phyloP scores from a whole-genome alignment of 768 basidiomycete species.

The Wakefieldia striispora region DNA sequence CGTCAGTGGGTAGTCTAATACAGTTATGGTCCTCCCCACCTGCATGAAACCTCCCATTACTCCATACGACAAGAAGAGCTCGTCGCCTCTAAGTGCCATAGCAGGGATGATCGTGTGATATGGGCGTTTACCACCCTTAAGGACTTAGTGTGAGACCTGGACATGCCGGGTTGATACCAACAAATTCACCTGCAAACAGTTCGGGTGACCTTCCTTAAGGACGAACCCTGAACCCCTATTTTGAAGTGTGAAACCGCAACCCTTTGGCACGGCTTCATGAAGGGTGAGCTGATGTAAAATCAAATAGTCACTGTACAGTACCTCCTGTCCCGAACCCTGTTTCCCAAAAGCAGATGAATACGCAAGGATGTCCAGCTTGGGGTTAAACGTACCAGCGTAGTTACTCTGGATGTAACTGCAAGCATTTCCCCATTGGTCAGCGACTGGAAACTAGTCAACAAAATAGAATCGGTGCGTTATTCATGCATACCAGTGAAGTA shows the following conservation, averaged over 20 bases:
- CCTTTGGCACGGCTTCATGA: slow-evolving; percentile 76
- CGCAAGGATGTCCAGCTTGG: background rate
- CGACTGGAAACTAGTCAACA: slow-evolving; percentile 43
- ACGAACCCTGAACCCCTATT: slow-evolving; percentile 89
- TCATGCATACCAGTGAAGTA: slow-evolving; percentile 78
- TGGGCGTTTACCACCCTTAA: slow-evolving; percentile 76
- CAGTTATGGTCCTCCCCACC: slow-evolving; percentile 33
- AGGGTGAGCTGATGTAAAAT: slow-evolving; percentile 4
- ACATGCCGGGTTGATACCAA: background rate
- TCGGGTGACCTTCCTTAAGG: slow-evolving; percentile 79
- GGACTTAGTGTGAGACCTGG: background rate
- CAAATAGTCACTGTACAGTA: slow-evolving; percentile 24
- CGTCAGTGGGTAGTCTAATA: background rate
- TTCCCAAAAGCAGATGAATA: slow-evolving; percentile 4
- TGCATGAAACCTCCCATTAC: slow-evolving; percentile 95
- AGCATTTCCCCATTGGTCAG: slow-evolving; percentile 86
- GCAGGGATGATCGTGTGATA: slow-evolving; percentile 97
- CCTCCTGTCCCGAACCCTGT: slow-evolving; percentile 88
- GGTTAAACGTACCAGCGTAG: slow-evolving; percentile 58
- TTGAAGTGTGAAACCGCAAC: slow-evolving; percentile 95
- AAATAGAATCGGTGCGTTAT: background rate
- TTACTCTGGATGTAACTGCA: slow-evolving; percentile 90
- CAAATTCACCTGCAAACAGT: slow-evolving; percentile 62
- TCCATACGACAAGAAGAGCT: slow-evolving; percentile 85
- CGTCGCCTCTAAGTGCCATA: slow-evolving; percentile 71